A percentile compares a stretch with the other conserved stretches of the same genome.
Conservation (phyloP, 164 flowering plant genomes). For the Houttuynia cordata region DNA sequence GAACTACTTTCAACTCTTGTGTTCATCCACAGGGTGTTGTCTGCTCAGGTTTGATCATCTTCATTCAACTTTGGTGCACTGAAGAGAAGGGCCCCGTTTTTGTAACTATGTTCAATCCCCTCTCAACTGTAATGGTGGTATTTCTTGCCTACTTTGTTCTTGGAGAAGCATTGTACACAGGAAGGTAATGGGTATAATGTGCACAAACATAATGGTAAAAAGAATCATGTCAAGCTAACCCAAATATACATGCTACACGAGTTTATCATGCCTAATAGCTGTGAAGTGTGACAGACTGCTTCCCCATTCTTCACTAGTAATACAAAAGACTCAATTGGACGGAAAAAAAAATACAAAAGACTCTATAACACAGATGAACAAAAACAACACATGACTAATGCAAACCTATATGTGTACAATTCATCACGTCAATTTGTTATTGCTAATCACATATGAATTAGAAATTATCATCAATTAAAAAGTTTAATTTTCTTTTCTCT, state of each 20-base stretch:
- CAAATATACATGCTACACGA: neutral
- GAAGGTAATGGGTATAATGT: slow-evolving; percentile 33
- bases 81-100: slow-evolving; percentile 72
- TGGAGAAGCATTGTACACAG: slow-evolving; percentile 52
- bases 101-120: slow-evolving; percentile 82
- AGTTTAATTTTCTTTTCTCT: neutral
- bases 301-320: too few relatives aligned
- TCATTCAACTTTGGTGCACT: slow-evolving; percentile 66
- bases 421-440: too few relatives aligned
- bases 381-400: neutral
- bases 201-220: neutral
- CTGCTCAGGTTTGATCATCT: slow-evolving; percentile 44
- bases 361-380: too few relatives aligned
- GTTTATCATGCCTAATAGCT: too few relatives aligned
- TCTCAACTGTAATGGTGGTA: slow-evolving; percentile 52
- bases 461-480: neutral
- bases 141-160: slow-evolving; percentile 52
- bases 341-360: too few relatives aligned
- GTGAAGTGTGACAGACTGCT: too few relatives aligned
- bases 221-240: neutral
- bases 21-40: slow-evolving; percentile 46
- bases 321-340: neutral
- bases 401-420: too few relatives aligned
- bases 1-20: neutral
- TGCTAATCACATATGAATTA: neutral